Conservation (phyloP, 441 rosid species). For the Macaranga tanarius region DNA sequence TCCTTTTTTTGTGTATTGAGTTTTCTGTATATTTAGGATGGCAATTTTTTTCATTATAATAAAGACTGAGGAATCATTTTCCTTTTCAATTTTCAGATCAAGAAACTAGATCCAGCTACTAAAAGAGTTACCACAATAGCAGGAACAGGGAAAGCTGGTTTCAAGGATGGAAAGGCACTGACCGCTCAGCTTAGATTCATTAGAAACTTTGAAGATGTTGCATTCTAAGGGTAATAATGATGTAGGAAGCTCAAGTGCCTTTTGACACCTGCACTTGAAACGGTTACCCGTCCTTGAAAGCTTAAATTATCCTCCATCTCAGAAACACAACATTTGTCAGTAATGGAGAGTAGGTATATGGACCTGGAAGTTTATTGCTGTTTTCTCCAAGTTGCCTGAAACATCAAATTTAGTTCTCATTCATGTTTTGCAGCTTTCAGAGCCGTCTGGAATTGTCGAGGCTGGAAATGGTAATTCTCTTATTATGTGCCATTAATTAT, state of each 20-base stretch:
- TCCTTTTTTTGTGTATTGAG: background rate
- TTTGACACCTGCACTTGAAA: background rate
- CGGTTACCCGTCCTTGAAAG: background rate
- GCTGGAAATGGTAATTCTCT: slow-evolving; percentile 66
- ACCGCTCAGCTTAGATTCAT: slow-evolving; percentile 62
- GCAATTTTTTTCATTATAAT: background rate
- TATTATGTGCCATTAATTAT: slow-evolving; percentile 11
- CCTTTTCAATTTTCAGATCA: slow-evolving; percentile 53
- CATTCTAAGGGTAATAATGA: background rate
- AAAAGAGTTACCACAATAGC: slow-evolving; percentile 76
- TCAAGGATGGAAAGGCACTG: slow-evolving; percentile 73
- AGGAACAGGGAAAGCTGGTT: slow-evolving; percentile 97
- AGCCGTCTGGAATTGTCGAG: slow-evolving; percentile 83
- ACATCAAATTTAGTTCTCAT: slow-evolving; percentile 17
- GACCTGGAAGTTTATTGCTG: background rate
- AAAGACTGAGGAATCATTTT: background rate
- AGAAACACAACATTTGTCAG: background rate
- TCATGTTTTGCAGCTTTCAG: slow-evolving; percentile 73
- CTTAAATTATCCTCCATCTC: background rate
- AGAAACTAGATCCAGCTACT: slow-evolving; percentile 75
- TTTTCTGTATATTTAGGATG: background rate
- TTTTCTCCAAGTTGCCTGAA: slow-evolving; percentile 17
- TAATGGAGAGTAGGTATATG: background rate
- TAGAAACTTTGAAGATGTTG: slow-evolving; percentile 1
- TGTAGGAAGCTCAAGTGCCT: background rate